Conservation (phyloP, 225 moss, liverwort and hornwort genomes). For the Polytrichum formosum region DNA sequence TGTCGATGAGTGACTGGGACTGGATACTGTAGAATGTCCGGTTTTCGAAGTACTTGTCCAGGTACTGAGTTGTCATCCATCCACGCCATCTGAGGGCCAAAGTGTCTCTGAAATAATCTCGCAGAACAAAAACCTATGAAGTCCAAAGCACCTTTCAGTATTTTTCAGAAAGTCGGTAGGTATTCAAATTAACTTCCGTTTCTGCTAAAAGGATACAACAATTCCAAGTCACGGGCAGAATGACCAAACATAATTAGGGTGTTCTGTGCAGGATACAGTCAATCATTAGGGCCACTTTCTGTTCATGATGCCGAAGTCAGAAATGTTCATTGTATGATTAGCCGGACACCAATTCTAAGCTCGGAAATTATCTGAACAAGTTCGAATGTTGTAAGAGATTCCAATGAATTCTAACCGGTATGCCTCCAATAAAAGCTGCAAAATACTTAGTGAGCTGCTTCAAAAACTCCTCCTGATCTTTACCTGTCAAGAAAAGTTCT, state of each 20-base stretch:
- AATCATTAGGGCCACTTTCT: no score
- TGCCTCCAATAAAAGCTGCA: constrained; percentile 85
- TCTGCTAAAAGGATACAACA: no score
- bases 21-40: constrained; percentile 86
- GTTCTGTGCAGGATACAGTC: no score
- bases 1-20: constrained; percentile 91
- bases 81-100: constrained; percentile 91
- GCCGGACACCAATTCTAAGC: no score
- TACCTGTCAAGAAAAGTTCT: constrained; percentile 44
- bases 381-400: not conserved
- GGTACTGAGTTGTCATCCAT: constrained; percentile 88
- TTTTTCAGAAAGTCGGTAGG: not conserved
- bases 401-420: constrained; percentile 69
- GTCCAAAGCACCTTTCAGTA: constrained; percentile 45
- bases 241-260: no score
- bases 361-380: no score
- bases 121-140: constrained; percentile 94
- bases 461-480: constrained; percentile 76
- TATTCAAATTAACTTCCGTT: no score
- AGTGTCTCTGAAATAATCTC: constrained; percentile 89
- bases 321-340: no score
- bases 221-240: no score
- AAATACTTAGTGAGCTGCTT: constrained; percentile 79
- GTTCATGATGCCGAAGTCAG: no score
- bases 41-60: constrained; percentile 80